Percentiles rank a stretch among this genome's conserved stretches.
phyloP scores from a whole-genome alignment of 1,284 basidiomycete species.

The Tetrapyrgos nigripes region DNA sequence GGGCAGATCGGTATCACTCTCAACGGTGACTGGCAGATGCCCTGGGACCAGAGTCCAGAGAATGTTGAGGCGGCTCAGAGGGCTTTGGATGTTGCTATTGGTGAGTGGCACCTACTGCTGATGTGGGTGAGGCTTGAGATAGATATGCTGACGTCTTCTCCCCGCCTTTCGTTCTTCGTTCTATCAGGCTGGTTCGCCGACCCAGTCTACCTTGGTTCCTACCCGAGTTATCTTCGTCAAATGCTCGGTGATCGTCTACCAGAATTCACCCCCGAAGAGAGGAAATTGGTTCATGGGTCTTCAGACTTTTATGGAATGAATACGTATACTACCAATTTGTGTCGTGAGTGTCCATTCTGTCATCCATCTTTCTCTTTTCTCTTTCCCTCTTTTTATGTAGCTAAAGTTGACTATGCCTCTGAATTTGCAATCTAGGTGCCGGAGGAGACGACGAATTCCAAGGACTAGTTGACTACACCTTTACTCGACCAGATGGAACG shows the following conservation, averaged over 20 bases:
- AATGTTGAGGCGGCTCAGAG: constrained; percentile 74
- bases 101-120: constrained; percentile 42
- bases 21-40: constrained; percentile 75
- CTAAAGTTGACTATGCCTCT: too few relatives aligned
- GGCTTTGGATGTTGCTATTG: constrained; percentile 70
- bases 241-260: constrained; percentile 72
- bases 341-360: constrained; percentile 49
- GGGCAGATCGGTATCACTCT: constrained; percentile 79
- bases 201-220: constrained; percentile 77
- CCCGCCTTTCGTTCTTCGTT: too few relatives aligned
- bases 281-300: constrained; percentile 66
- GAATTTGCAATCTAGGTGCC: constrained; percentile 47
- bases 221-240: constrained; percentile 67
- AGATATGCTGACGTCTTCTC: constrained; percentile 27
- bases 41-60: constrained; percentile 68
- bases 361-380: constrained; percentile 5
- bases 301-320: constrained; percentile 79
- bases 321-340: constrained; percentile 76
- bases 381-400: neutral
- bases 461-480: constrained; percentile 65
- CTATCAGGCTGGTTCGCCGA: constrained; percentile 68
- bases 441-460: constrained; percentile 72
- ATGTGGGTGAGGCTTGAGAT: constrained; percentile 12
- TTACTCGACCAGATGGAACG: constrained; percentile 68
- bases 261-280: constrained; percentile 67